These are phyloP conservation scores for Tulasnella calospora DNA, from an alignment of 768 basidiomycete species.

Conservation along the genomic window DNA sequence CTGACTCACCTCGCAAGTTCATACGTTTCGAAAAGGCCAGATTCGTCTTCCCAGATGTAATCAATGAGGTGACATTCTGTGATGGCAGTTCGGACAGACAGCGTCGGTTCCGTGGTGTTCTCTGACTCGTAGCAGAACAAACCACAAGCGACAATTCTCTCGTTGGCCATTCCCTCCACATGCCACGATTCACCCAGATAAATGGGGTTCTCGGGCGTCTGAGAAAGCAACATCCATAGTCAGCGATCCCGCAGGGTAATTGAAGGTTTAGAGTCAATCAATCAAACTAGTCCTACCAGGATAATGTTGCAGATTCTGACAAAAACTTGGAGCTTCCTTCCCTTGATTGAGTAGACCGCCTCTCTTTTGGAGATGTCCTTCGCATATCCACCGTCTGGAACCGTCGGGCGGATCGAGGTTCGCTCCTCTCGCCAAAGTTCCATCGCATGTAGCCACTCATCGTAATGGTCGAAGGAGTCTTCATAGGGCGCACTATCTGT, in stretches of 20 bases:
- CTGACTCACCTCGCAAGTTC: not conserved
- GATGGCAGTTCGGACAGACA: slow-evolving; percentile 12
- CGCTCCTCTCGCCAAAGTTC: not conserved
- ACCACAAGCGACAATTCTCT: slow-evolving; percentile 8
- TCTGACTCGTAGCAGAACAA: slow-evolving; percentile 16
- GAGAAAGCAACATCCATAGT: not conserved
- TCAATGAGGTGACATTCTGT: slow-evolving; percentile 29
- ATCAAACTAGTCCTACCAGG: slow-evolving; percentile 40
- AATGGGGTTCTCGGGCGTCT: slow-evolving; percentile 38
- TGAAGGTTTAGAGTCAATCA: not conserved
- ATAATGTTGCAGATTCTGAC: slow-evolving; percentile 43
- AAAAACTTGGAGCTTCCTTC: slow-evolving; percentile 39
- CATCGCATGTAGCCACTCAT: not conserved
- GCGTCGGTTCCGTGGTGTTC: not conserved
- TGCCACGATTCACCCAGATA: slow-evolving; percentile 46
- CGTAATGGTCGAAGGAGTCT: not conserved
- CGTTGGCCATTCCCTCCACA: slow-evolving; percentile 44
- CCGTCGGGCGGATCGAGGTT: not conserved
- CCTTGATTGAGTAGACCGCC: slow-evolving; percentile 33
- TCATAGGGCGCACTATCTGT: not conserved
- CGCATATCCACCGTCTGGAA: not conserved
- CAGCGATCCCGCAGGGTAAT: not conserved
- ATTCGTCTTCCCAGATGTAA: not conserved
- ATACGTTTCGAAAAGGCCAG: not conserved
- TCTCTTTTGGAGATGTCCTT: not conserved